These are phyloP conservation scores for Rubia yunnanensis DNA, from an alignment of 257 asterid genomes.

Conservation along the genomic window DNA sequence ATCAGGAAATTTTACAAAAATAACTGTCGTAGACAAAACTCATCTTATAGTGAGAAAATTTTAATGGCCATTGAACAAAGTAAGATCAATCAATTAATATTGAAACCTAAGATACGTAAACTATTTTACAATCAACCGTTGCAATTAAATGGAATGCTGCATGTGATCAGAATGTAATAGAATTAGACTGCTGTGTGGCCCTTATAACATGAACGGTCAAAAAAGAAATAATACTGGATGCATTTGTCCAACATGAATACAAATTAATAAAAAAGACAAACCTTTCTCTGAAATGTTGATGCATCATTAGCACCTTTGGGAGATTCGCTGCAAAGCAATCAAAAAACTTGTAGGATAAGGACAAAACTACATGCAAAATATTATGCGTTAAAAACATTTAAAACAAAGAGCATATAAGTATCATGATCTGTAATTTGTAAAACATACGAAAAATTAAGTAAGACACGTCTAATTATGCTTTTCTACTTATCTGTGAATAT, in stretches of 20 bases:
- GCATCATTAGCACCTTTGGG: constrained; percentile 99
- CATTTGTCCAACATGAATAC: constrained; percentile 1
- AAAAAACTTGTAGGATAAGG: constrained; percentile 10
- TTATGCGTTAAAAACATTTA: background rate
- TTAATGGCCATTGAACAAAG: background rate
- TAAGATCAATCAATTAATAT: background rate
- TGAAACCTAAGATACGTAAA: background rate
- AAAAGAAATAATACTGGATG: background rate
- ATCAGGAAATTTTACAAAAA: background rate
- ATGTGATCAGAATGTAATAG: background rate
- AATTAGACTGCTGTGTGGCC: background rate
- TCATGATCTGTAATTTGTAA: background rate
- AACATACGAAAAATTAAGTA: too few species aligned
- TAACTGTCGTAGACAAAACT: background rate
- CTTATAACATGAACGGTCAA: background rate
- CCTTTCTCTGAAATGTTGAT: constrained; percentile 98
- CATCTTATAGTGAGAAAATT: background rate
- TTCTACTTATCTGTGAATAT: background rate
- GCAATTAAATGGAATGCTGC: background rate
- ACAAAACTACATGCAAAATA: constrained; percentile 5
- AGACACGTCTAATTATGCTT: background rate
- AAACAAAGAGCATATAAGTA: background rate
- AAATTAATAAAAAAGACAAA: constrained; percentile 24
- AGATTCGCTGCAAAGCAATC: constrained; percentile 70
- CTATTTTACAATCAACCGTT: background rate